Evolutionary conservation across 2,329 filamentous ascomycete species (phyloP).

Genomic region (Ophiostoma sp.): DNA sequence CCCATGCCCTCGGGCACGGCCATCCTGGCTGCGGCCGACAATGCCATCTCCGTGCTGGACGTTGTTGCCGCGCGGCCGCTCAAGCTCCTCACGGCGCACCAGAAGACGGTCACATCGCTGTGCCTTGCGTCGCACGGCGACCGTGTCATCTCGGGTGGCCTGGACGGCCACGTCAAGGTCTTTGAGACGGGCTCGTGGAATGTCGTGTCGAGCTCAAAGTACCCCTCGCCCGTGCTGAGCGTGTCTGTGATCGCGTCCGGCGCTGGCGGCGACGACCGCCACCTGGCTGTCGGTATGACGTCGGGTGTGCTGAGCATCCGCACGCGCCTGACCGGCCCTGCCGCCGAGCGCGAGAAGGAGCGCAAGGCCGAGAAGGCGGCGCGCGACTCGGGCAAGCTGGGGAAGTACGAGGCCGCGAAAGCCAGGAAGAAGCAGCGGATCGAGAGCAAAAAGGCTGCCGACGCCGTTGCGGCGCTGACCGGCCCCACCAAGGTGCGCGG

Average conservation of each 20-base stretch:
- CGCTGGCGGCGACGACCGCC: conserved; percentile 72
- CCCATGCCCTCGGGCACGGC: conserved; percentile 82
- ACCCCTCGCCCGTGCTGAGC: conserved; percentile 82
- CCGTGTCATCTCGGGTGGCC: conserved; percentile 76
- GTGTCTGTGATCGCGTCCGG: conserved; percentile 68
- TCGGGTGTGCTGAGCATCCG: conserved; percentile 65
- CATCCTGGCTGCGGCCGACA: conserved; percentile 77
- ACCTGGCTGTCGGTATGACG: conserved; percentile 91
- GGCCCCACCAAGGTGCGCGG: conserved; percentile 63
- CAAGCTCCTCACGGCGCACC: conserved; percentile 84
- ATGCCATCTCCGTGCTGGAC: conserved; percentile 84
- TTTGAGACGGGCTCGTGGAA: conserved; percentile 95
- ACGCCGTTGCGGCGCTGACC: conserved; percentile 51
- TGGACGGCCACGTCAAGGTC: conserved; percentile 95
- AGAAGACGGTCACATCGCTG: conserved; percentile 92
- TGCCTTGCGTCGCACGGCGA: conserved; percentile 74
- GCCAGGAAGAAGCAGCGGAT: conserved; percentile 60
- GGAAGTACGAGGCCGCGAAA: conserved; percentile 67
- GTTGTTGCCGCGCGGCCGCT: conserved; percentile 85
- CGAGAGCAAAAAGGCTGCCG: conserved; percentile 52
- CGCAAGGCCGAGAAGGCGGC: conserved; percentile 57
- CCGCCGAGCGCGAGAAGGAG: conserved; percentile 24
- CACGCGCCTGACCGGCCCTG: conserved; percentile 28
- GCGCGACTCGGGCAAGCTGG: conserved; percentile 71
- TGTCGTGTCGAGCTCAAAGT: conserved; percentile 90